These are phyloP conservation scores for Pestalotiopsis fici DNA, from an alignment of 2,329 filamentous ascomycete genomes.

Conservation along the genomic window DNA sequence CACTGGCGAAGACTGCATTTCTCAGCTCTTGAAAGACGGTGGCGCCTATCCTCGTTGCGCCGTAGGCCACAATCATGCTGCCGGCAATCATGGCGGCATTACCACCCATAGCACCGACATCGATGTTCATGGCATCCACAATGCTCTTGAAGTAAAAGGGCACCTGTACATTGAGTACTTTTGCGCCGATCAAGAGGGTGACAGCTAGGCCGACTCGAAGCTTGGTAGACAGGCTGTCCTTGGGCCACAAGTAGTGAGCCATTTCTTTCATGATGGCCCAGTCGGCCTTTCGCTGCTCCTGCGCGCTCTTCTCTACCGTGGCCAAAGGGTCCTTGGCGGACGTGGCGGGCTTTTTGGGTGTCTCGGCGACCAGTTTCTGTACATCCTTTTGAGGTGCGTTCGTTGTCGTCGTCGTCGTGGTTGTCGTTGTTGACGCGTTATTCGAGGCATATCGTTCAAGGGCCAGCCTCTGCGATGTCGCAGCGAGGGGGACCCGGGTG, in stretches of 20 bases:
- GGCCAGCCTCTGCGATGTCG: slow-evolving; percentile 17
- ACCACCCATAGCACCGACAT: slow-evolving; percentile 82
- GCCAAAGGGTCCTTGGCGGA: slow-evolving; percentile 56
- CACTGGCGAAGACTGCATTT: slow-evolving; percentile 95
- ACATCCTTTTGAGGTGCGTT: slow-evolving; percentile 11
- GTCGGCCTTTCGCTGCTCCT: slow-evolving; percentile 93
- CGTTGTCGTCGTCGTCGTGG: background rate
- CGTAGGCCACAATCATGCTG: slow-evolving; percentile 91
- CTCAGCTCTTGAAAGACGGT: slow-evolving; percentile 90
- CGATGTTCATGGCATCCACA: slow-evolving; percentile 96
- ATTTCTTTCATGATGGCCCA: slow-evolving; percentile 99
- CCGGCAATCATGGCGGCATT: slow-evolving; percentile 88
- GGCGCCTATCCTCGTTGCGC: slow-evolving; percentile 82
- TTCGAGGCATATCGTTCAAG: slow-evolving; percentile 12
- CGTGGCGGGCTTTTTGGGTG: slow-evolving; percentile 11
- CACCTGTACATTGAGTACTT: slow-evolving; percentile 95
- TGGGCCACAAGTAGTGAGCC: slow-evolving; percentile 94
- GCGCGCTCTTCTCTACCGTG: slow-evolving; percentile 66
- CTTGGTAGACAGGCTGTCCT: slow-evolving; percentile 80
- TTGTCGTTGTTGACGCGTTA: background rate
- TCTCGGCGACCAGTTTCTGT: background rate
- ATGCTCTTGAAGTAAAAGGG: slow-evolving; percentile 99
- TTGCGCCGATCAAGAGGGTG: slow-evolving; percentile 80
- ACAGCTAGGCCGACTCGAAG: slow-evolving; percentile 85
- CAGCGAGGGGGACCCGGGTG: slow-evolving; percentile 18